Percentiles rank a stretch among this genome's conserved stretches.
These are phyloP conservation scores for Cladosporium sphaerospermum DNA, from an alignment of 2,329 filamentous ascomycete species.

Conservation along the genomic window DNA sequence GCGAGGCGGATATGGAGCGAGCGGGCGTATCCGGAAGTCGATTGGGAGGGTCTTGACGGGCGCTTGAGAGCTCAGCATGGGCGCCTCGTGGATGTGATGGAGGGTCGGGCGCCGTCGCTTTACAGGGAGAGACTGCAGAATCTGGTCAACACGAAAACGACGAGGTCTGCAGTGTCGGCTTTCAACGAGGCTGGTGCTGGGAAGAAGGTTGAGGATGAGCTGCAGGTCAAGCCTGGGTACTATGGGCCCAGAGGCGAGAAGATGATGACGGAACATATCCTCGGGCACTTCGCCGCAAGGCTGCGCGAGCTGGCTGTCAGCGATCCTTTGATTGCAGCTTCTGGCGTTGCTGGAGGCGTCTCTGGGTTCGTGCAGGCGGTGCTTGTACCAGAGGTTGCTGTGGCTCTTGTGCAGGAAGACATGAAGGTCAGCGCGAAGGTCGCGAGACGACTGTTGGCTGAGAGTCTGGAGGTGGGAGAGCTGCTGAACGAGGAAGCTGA, in stretches of 20 bases:
- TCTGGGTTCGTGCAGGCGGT: conserved; percentile 32
- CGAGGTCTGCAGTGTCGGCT: conserved; percentile 16
- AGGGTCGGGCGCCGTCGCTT: conserved; percentile 17
- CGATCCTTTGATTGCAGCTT: conserved; percentile 27
- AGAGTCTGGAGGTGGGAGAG: conserved; percentile 30
- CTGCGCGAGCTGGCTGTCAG: conserved; percentile 24
- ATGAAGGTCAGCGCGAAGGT: conserved; percentile 19
- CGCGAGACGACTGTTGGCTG: conserved; percentile 23
- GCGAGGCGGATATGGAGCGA: conserved; percentile 26
- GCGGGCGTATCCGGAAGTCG: conserved; percentile 29
- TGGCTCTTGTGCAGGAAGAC: conserved; percentile 31
- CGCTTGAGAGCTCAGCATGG: conserved; percentile 24
- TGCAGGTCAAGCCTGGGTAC: conserved; percentile 22
- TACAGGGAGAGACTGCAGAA: conserved; percentile 23
- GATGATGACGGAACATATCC: conserved; percentile 31
- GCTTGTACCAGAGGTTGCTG: conserved; percentile 32
- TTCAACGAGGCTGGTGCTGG: conserved; percentile 6
- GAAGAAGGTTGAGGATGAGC: neutral
- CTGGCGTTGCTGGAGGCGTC: conserved; percentile 29
- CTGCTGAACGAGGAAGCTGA: conserved; percentile 28
- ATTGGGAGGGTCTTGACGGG: conserved; percentile 24
- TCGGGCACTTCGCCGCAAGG: conserved; percentile 21
- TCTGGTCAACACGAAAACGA: conserved; percentile 16
- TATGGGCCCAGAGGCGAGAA: conserved; percentile 32
- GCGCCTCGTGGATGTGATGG: conserved; percentile 22